Percentiles rank a stretch among this genome's conserved stretches.
Evolutionary conservation across 2,329 filamentous ascomycete species (phyloP).

Genomic region (Chaetomium strumarium): DNA sequence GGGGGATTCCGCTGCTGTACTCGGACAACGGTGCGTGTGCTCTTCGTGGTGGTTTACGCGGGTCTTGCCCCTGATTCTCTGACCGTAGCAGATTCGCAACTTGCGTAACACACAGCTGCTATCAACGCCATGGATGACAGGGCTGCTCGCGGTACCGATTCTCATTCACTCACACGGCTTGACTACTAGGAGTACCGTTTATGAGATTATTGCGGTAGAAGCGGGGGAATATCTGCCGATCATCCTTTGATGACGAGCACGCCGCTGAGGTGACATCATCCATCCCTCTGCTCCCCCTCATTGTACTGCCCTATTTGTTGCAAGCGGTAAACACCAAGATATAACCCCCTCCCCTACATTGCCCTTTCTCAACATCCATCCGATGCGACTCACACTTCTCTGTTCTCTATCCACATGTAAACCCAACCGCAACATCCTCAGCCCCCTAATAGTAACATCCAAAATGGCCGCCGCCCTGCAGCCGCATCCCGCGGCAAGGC

Average conservation of each 20-base stretch:
- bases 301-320: neutral
- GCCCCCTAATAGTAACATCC: neutral
- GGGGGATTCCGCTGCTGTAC: too few relatives aligned
- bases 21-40: too few relatives aligned
- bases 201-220: too few relatives aligned
- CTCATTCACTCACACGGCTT: too few relatives aligned
- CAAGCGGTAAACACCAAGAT: neutral
- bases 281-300: neutral
- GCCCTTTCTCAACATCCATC: neutral
- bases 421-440: neutral
- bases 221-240: too few relatives aligned
- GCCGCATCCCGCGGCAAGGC: constrained; percentile 3
- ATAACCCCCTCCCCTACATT: neutral
- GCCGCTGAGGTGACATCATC: constrained; percentile 8
- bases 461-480: constrained; percentile 13
- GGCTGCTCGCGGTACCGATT: too few relatives aligned
- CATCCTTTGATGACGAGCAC: constrained; percentile 2
- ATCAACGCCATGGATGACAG: too few relatives aligned
- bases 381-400: neutral
- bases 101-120: too few relatives aligned
- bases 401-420: neutral
- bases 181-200: too few relatives aligned
- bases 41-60: too few relatives aligned
- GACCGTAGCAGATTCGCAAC: too few relatives aligned
- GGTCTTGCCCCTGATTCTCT: too few relatives aligned